These are phyloP conservation scores for Aureobasidium sp. DNA, from an alignment of 2,329 filamentous ascomycete species.

Conservation along the genomic window DNA sequence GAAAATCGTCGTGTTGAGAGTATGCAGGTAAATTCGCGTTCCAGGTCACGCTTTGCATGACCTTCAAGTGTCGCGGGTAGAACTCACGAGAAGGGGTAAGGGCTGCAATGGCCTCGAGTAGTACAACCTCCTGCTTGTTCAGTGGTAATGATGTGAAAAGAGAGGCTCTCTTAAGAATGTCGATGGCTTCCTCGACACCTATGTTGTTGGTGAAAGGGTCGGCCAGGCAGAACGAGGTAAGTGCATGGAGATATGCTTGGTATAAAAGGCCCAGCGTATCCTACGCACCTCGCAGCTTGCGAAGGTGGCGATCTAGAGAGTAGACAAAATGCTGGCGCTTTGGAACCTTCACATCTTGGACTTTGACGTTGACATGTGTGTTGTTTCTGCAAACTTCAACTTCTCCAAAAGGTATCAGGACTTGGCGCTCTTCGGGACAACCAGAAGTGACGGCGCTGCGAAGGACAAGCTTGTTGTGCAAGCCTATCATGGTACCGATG, in stretches of 20 bases:
- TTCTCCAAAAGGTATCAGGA: slow-evolving; percentile 46
- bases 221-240: slow-evolving; percentile 49
- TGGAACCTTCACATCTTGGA: accelerated
- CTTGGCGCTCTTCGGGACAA: slow-evolving; percentile 32
- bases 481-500: slow-evolving; percentile 51
- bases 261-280: slow-evolving; percentile 38
- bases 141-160: slow-evolving; percentile 20
- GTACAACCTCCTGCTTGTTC: slow-evolving; percentile 18
- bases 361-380: slow-evolving; percentile 13
- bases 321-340: slow-evolving; percentile 42
- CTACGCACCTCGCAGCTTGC: slow-evolving; percentile 47
- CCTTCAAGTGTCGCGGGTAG: slow-evolving; percentile 34
- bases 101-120: slow-evolving; percentile 16
- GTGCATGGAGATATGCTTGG: slow-evolving; percentile 52
- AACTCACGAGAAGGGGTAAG: slow-evolving; percentile 31
- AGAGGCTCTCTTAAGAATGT: slow-evolving; percentile 17
- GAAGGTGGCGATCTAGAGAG: slow-evolving; percentile 44
- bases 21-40: slow-evolving; percentile 27
- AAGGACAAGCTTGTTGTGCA: slow-evolving; percentile 51
- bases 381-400: slow-evolving; percentile 32
- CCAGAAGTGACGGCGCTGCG: slow-evolving; percentile 33
- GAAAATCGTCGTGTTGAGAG: slow-evolving; percentile 30
- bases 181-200: slow-evolving; percentile 48
- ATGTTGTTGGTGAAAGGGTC: slow-evolving; percentile 52
- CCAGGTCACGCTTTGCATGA: slow-evolving; percentile 40